These are phyloP conservation scores for Alternaria hordeiaustralica DNA, from an alignment of 2,329 filamentous ascomycete species.

Conservation along the genomic window DNA sequence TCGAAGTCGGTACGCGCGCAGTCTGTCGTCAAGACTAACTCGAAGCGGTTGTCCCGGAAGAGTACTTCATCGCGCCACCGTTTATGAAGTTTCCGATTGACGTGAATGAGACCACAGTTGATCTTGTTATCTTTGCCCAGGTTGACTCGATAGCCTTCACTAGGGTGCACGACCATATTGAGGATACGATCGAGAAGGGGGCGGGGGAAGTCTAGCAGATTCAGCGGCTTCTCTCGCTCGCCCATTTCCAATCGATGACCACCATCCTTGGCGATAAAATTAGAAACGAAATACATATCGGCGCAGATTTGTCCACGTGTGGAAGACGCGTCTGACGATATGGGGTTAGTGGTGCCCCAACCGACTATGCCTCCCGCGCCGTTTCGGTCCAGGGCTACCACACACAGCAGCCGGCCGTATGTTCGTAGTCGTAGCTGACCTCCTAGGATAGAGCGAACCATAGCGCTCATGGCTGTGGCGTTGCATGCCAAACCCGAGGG, in stretches of 20 bases:
- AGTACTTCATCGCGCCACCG: background rate
- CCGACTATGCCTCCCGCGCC: background rate
- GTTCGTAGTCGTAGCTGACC: background rate
- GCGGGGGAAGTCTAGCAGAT: background rate
- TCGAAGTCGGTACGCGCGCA: background rate
- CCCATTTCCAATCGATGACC: background rate
- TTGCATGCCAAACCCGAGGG: background rate
- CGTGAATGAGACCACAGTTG: background rate
- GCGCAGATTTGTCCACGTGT: background rate
- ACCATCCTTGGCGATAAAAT: background rate
- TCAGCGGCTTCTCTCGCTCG: background rate
- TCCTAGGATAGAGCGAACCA: background rate
- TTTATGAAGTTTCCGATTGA: background rate
- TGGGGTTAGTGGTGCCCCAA: background rate
- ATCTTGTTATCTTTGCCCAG: background rate
- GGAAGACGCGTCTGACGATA: background rate
- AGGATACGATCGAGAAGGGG: background rate
- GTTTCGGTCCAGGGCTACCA: background rate
- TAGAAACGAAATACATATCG: background rate
- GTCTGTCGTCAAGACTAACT: background rate
- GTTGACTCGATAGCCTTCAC: background rate
- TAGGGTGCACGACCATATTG: background rate
- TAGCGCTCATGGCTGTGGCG: background rate
- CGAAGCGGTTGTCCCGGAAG: background rate
- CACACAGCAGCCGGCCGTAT: background rate